Percentiles rank a stretch among this genome's conserved stretches.
Conservation (phyloP, 768 basidiomycete genomes). For the Russula olivacea region DNA sequence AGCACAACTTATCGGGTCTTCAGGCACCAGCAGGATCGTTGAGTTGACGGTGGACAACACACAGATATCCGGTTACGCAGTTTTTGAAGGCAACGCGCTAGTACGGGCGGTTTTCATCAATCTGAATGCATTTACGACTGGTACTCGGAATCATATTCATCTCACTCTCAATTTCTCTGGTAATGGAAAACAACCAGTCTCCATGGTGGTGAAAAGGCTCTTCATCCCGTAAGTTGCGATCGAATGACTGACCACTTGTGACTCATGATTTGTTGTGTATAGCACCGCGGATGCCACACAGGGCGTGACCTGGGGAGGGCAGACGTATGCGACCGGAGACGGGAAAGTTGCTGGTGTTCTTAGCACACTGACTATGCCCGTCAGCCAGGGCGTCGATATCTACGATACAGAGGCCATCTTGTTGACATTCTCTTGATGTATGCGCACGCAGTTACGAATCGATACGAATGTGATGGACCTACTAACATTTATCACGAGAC, state of each 20-base stretch:
- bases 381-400: conserved; percentile 41
- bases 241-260: not conserved
- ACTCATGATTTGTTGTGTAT: not conserved
- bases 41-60: conserved; percentile 47
- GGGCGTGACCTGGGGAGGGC: conserved; percentile 53
- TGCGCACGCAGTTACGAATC: not conserved
- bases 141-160: conserved; percentile 8
- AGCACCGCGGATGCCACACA: conserved; percentile 47
- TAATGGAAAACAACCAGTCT: conserved; percentile 30
- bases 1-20: conserved; percentile 50
- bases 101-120: conserved; percentile 55
- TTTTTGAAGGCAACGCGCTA: conserved; percentile 44
- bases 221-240: conserved; percentile 38
- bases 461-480: not conserved
- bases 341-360: conserved; percentile 38
- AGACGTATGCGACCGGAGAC: conserved; percentile 49
- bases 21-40: conserved; percentile 37
- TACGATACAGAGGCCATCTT: conserved; percentile 45
- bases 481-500: not conserved
- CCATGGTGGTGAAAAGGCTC: conserved; percentile 45
- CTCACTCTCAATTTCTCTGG: conserved; percentile 5
- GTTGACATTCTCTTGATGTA: conserved; percentile 31
- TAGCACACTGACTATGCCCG: conserved; percentile 29
- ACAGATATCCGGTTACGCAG: conserved; percentile 54
- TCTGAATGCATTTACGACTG: conserved; percentile 39